These are phyloP conservation scores for Aspergillus fumigatus DNA, from an alignment of 2,329 filamentous ascomycete species.

Conservation along the genomic window DNA sequence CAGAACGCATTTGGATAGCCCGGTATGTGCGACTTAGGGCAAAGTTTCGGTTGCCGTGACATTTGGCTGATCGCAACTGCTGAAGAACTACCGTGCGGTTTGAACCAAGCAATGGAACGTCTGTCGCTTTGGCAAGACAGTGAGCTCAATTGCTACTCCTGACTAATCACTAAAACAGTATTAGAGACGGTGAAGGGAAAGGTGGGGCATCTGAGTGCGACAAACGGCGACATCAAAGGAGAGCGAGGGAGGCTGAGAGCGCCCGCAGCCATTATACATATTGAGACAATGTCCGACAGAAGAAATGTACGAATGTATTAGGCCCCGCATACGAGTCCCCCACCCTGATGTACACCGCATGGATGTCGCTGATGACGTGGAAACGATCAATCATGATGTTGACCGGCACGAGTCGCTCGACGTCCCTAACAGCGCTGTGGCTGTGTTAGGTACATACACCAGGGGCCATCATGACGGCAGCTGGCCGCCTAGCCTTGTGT, in stretches of 20 bases:
- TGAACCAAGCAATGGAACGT: neutral
- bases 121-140: neutral
- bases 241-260: constrained; percentile 15
- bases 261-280: constrained; percentile 6
- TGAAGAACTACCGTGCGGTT: neutral
- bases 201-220: constrained; percentile 9
- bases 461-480: constrained; percentile 7
- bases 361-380: constrained; percentile 28
- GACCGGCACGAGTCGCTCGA: constrained; percentile 22
- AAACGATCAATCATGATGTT: constrained; percentile 26
- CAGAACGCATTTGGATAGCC: constrained; percentile 33
- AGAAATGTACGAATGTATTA: constrained; percentile 9
- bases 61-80: constrained; percentile 29
- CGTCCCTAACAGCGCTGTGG: constrained; percentile 20
- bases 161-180: constrained; percentile 6
- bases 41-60: constrained; percentile 36
- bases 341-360: constrained; percentile 16
- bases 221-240: constrained; percentile 1
- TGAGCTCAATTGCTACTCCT: neutral
- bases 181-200: constrained; percentile 10
- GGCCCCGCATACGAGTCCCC: constrained; percentile 26
- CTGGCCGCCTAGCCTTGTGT: constrained; percentile 8
- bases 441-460: constrained; percentile 22
- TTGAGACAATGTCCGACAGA: constrained; percentile 24
- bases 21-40: constrained; percentile 34